Conservation (phyloP, 495 filamentous ascomycete genomes). For the Endocarpon pusillum region DNA sequence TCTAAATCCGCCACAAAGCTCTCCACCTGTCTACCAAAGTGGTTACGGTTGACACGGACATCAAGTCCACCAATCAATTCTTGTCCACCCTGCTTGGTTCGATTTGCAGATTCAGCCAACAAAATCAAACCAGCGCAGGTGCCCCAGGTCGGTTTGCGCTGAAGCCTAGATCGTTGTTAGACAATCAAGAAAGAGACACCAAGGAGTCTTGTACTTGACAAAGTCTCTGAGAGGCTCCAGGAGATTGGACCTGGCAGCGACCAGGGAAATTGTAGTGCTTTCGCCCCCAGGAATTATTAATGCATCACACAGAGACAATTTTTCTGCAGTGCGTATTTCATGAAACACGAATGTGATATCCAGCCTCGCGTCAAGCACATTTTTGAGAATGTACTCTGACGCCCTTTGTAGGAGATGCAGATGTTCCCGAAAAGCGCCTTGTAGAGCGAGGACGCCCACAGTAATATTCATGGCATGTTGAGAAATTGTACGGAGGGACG, state of each 20-base stretch:
- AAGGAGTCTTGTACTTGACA: slow-evolving; percentile 50
- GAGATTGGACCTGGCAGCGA: slow-evolving; percentile 62
- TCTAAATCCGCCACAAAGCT: slow-evolving; percentile 70
- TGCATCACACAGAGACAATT: slow-evolving; percentile 60
- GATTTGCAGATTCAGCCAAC: slow-evolving; percentile 73
- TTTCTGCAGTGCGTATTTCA: slow-evolving; percentile 59
- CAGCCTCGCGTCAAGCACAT: slow-evolving; percentile 12
- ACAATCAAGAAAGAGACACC: not conserved
- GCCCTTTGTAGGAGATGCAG: slow-evolving; percentile 58
- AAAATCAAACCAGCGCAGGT: slow-evolving; percentile 92
- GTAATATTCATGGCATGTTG: slow-evolving; percentile 27
- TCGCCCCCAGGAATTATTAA: slow-evolving; percentile 88
- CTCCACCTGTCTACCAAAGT: slow-evolving; percentile 87
- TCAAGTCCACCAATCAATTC: slow-evolving; percentile 86
- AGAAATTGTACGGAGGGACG: not conserved
- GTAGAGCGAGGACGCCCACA: slow-evolving; percentile 76
- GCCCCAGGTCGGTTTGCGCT: slow-evolving; percentile 79
- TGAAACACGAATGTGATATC: slow-evolving; percentile 39
- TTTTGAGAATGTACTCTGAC: slow-evolving; percentile 22
- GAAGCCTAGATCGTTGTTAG: slow-evolving; percentile 14
- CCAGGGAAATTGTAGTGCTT: slow-evolving; percentile 81
- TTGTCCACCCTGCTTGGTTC: slow-evolving; percentile 79
- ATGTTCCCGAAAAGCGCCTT: slow-evolving; percentile 89
- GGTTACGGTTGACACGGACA: slow-evolving; percentile 84
- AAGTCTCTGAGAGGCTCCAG: slow-evolving; percentile 78